These are phyloP conservation scores for Apiospora rasikravindrae DNA, from an alignment of 2,329 filamentous ascomycete species.

Conservation along the genomic window DNA sequence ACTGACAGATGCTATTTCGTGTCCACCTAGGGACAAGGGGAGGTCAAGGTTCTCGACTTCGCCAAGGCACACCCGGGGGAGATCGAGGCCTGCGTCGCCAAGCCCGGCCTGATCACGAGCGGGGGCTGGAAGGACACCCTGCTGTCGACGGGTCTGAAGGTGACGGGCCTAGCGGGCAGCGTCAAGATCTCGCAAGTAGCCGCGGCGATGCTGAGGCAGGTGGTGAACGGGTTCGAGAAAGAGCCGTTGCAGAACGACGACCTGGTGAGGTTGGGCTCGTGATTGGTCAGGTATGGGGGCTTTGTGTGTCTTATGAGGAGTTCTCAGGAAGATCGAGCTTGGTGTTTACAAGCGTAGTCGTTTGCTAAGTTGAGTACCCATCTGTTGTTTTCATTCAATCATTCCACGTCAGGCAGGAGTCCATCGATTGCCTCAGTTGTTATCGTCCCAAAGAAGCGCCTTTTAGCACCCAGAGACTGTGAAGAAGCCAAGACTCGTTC, in stretches of 20 bases:
- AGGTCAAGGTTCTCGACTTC: not conserved
- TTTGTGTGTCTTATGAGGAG: not conserved
- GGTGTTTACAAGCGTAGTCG: not conserved
- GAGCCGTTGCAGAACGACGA: conserved; percentile 6
- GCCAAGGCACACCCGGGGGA: not conserved
- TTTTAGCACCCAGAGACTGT: no score
- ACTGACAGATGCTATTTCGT: not conserved
- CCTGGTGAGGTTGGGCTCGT: conserved; percentile 4
- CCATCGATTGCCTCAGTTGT: no score
- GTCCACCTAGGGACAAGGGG: not conserved
- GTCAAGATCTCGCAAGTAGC: not conserved
- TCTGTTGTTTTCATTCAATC: no score
- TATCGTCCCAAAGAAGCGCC: no score
- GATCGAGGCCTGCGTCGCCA: conserved; percentile 7
- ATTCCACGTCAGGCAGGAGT: no score
- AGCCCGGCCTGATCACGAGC: conserved; percentile 14
- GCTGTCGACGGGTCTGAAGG: not conserved
- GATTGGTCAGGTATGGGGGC: not conserved
- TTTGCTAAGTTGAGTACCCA: no score
- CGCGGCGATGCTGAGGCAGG: conserved; percentile 16
- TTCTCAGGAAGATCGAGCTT: not conserved
- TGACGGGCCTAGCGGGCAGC: not conserved
- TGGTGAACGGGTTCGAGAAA: conserved; percentile 9
- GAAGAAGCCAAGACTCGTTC: no score
- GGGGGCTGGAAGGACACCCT: not conserved